Evolutionary conservation across 2,329 filamentous ascomycete species (phyloP), one percentile per base, ranked within the genome.

Genomic region (Fusarium secorum): DNA sequence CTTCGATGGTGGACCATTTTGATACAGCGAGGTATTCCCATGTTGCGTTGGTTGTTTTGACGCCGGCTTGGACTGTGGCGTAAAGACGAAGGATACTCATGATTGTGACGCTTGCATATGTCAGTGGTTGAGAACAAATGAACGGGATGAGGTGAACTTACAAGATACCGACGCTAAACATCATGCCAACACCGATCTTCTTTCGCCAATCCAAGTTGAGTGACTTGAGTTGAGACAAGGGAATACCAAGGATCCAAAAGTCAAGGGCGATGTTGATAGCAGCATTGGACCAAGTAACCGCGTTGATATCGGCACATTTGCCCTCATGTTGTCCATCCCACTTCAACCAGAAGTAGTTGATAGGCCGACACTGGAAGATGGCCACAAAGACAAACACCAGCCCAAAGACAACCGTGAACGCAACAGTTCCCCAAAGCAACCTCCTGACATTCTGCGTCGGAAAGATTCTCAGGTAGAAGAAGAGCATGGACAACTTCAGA

Each of bases 401-500:
- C 5, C 84, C 83, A 56, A 81, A 84, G 2, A 82, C 13, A 9
- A 75, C 41, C 46, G 81, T 81, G 58, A 85, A 79, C 7, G 72
- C 70, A 38, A 86, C 71, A 0, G 84, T 85, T n/a, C 65, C 79
- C 77, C 80, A 83, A 10, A 87, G 78, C 17, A 85, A 49, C 10
- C 76, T 78, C 18, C 81, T 80, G 14, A 87, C 80, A 6, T 51
- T 61, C 0, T 56, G 64, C 0, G 77, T 73, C 0, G 85, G 85
- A 66, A 89, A 89, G 60, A 89, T 85, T 56, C 85, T 83, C 9
- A 87, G 78, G 71, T 88, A 89, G 76, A 89, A 88, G 72, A 85
- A 81, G 2, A 89, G 77, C 28, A 89, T 79, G 1, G 86, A 83
- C 8, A 86, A 75, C 68, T 88, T 87, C 20, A 86, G 79, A 30